A percentile compares a stretch with the other conserved stretches of the same genome.
Conservation (phyloP, 805 yeast species). For the Naumovozyma dairenensis region DNA sequence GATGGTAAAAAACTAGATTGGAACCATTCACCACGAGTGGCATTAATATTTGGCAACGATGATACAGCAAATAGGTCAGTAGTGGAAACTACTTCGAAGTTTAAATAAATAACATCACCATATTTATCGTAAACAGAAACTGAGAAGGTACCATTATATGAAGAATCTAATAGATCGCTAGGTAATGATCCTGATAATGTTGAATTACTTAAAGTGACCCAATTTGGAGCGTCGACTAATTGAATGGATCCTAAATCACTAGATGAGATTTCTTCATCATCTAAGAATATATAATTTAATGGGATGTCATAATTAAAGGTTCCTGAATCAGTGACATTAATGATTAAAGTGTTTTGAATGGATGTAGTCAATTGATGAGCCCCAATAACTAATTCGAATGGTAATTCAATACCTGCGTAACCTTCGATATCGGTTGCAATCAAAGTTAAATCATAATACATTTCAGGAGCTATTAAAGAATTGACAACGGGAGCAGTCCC, state of each 20-base stretch:
- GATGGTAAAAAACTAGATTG: slow-evolving; percentile 44
- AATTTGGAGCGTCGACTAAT: slow-evolving; percentile 46
- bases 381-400: slow-evolving; percentile 71
- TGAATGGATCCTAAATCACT: slow-evolving; percentile 47
- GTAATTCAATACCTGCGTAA: slow-evolving; percentile 57
- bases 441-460: slow-evolving; percentile 55
- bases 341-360: slow-evolving; percentile 41
- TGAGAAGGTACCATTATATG: slow-evolving; percentile 32
- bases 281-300: slow-evolving; percentile 50
- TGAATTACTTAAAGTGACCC: slow-evolving; percentile 40
- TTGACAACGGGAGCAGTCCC: slow-evolving; percentile 87
- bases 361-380: slow-evolving; percentile 75
- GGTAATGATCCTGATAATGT: slow-evolving; percentile 52
- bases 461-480: slow-evolving; percentile 82
- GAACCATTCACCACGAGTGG: slow-evolving; percentile 55
- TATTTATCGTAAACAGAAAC: slow-evolving; percentile 49
- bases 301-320: slow-evolving; percentile 51
- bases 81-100: slow-evolving; percentile 46
- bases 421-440: slow-evolving; percentile 75
- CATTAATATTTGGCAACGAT: slow-evolving; percentile 49
- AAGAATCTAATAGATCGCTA: slow-evolving; percentile 24
- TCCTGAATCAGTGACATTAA: slow-evolving; percentile 61
- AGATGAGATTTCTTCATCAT: slow-evolving; percentile 39
- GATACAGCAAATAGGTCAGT: slow-evolving; percentile 46
- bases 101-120: slow-evolving; percentile 49